Conservation (phyloP, 2,329 filamentous ascomycete genomes). For the Arthrobotrys entomopaga region DNA sequence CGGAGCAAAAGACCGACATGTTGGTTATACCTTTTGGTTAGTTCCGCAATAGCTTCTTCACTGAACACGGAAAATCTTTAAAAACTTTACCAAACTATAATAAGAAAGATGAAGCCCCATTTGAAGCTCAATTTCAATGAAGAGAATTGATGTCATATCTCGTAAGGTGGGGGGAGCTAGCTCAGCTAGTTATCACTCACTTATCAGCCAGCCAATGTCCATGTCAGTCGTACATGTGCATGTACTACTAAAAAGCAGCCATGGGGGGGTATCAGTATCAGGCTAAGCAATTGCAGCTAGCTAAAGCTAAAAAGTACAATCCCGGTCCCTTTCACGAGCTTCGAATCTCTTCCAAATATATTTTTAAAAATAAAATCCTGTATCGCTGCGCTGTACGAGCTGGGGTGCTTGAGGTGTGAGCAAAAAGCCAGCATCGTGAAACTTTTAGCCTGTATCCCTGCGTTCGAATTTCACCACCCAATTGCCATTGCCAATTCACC, state of each 20-base stretch:
- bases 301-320: not conserved
- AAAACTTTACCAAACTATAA: no score
- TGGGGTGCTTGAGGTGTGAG: not conserved
- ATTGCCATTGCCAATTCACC: no score
- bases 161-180: not conserved
- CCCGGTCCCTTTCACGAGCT: not conserved
- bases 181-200: not conserved
- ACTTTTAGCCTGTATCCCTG: constrained; percentile 36
- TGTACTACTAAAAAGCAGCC: no score
- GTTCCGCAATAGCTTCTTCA: no score
- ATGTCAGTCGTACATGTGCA: not conserved
- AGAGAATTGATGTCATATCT: constrained; percentile 8
- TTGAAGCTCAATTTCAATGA: not conserved
- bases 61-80: no score
- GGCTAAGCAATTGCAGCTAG: not conserved
- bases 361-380: not conserved
- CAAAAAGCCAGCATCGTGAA: constrained; percentile 21
- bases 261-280: not conserved
- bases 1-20: not conserved
- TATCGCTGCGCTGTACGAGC: not conserved
- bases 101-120: no score
- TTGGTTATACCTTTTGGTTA: not conserved
- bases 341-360: not conserved
- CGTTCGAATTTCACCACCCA: not conserved
- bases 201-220: not conserved